A percentile compares a stretch with the other conserved stretches of the same genome.
phyloP scores from a whole-genome alignment of 163 green algal species.

The Chlorella variabilis region DNA sequence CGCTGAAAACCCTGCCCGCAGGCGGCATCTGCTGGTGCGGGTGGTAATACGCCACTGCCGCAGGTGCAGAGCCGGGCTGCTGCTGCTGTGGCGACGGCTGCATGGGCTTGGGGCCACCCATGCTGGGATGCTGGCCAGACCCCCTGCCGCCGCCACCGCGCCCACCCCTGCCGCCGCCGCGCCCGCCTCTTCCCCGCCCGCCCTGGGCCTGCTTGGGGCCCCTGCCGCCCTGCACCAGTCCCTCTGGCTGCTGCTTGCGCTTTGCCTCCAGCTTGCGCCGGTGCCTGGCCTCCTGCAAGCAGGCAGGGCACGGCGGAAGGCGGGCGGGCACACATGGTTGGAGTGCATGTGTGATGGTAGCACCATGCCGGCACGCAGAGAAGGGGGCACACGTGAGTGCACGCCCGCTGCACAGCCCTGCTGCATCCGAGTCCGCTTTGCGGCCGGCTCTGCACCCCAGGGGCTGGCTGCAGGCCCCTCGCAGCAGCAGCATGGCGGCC shows the following conservation, averaged over 20 bases:
- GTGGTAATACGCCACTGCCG: constrained; percentile 23
- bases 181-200: background rate
- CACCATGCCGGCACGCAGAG: too few relatives aligned
- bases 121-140: background rate
- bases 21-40: constrained; percentile 22
- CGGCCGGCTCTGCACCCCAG: too few relatives aligned
- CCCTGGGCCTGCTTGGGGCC: background rate
- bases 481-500: too few relatives aligned
- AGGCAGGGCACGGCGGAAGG: background rate
- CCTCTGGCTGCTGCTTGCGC: constrained; percentile 13
- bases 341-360: too few relatives aligned
- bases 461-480: too few relatives aligned
- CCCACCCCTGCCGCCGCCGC: background rate
- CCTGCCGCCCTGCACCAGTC: background rate
- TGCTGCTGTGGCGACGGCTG: background rate
- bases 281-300: constrained; percentile 20
- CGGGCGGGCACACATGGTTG: too few relatives aligned
- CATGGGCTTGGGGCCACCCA: background rate
- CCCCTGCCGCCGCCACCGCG: background rate
- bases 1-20: constrained; percentile 2
- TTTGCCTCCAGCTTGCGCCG: constrained; percentile 29
- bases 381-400: too few relatives aligned
- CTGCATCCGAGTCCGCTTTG: too few relatives aligned
- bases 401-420: too few relatives aligned
- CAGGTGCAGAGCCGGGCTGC: background rate